Evolutionary conservation across 139 green algal species (phyloP).

Genomic region (Chlorella sp.): DNA sequence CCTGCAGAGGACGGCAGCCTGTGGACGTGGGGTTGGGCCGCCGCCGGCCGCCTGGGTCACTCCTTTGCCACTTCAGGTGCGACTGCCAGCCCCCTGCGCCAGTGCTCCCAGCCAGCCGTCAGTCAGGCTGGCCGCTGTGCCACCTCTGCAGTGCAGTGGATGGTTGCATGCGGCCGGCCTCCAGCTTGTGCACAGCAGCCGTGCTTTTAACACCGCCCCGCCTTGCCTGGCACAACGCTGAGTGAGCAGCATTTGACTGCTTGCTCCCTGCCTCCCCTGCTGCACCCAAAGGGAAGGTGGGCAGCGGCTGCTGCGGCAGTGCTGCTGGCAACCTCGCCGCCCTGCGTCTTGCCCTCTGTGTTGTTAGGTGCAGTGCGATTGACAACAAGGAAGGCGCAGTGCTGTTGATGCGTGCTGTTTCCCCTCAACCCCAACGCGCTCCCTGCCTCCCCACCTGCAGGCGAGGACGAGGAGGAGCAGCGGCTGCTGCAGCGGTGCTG

Average conservation of each 20-base stretch:
- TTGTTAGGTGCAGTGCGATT: too few relatives aligned
- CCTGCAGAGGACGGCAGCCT: constrained; percentile 46
- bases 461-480: constrained; percentile 39
- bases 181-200: background rate
- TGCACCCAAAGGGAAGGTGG: constrained; percentile 29
- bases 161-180: background rate
- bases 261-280: background rate
- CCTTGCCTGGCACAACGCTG: background rate
- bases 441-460: background rate
- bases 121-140: background rate
- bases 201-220: background rate
- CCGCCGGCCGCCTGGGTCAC: constrained; percentile 46
- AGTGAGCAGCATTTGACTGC: too few relatives aligned
- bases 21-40: constrained; percentile 48
- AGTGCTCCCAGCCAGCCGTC: background rate
- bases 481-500: constrained; percentile 31
- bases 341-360: too few relatives aligned
- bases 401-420: too few relatives aligned
- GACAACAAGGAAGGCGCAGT: too few relatives aligned
- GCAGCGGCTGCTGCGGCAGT: constrained; percentile 16
- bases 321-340: constrained; percentile 42
- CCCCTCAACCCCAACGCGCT: too few relatives aligned
- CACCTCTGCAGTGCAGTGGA: background rate
- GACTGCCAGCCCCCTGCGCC: background rate
- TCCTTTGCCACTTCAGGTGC: constrained; percentile 28